Evolutionary conservation across 1,139 yeast species (phyloP).

Genomic region (Taphrina pruni): DNA sequence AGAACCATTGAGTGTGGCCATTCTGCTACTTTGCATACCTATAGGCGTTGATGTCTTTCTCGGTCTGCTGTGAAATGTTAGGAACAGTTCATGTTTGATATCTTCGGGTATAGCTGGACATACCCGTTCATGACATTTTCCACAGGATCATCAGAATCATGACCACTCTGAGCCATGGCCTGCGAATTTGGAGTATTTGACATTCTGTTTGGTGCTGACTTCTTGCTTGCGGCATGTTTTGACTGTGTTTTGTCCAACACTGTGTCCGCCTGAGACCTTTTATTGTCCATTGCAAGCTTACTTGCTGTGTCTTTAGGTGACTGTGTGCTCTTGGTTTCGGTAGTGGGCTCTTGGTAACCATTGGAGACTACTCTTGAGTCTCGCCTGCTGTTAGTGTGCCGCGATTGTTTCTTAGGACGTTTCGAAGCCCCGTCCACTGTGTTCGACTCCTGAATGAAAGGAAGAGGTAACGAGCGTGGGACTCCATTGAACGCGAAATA

Average conservation of each 20-base stretch:
- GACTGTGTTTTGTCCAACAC: neutral
- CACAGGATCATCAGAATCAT: constrained; percentile 19
- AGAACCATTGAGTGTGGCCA: neutral
- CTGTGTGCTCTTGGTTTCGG: neutral
- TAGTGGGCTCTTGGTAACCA: neutral
- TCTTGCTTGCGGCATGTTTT: neutral
- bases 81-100: neutral
- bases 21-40: constrained; percentile 8
- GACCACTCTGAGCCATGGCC: neutral
- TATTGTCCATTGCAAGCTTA: neutral
- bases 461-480: neutral
- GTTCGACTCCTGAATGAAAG: constrained; percentile 9
- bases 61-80: constrained; percentile 14
- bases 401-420: constrained; percentile 5
- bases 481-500: constrained; percentile 29
- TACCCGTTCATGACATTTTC: constrained; percentile 35
- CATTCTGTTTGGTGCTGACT: neutral
- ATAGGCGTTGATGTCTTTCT: constrained; percentile 31
- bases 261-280: neutral
- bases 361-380: neutral
- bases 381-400: neutral
- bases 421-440: neutral
- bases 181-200: neutral
- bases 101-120: neutral
- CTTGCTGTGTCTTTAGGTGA: neutral